Conservation (phyloP, 164 flowering plant species). For the Vitis labrusca region DNA sequence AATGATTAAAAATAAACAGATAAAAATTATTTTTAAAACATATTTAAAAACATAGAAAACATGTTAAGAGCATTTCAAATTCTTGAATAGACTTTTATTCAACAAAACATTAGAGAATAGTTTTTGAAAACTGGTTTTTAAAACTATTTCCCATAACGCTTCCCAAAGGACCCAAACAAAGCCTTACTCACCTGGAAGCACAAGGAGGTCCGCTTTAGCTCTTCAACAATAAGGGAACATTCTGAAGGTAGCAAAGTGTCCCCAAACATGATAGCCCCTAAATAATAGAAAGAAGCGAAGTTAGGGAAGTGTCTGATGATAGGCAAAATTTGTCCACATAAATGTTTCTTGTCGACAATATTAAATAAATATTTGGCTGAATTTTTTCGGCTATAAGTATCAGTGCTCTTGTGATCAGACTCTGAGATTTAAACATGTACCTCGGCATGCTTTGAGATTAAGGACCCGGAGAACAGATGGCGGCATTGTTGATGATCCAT, state of each 20-base stretch:
- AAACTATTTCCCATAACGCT: too few species aligned
- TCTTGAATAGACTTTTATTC: background rate
- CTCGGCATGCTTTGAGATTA: slow-evolving; percentile 93
- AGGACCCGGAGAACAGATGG: slow-evolving; percentile 83
- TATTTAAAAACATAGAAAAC: too few species aligned
- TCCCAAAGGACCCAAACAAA: too few species aligned
- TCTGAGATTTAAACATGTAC: slow-evolving; percentile 32
- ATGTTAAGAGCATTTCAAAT: background rate
- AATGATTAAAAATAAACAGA: too few species aligned
- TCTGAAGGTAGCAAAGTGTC: slow-evolving; percentile 91
- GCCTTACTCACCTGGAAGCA: slow-evolving; percentile 77
- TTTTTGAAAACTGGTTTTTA: too few species aligned
- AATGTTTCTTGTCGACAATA: background rate
- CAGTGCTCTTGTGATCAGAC: too few species aligned
- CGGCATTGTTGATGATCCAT: slow-evolving; percentile 88
- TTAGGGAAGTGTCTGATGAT: background rate
- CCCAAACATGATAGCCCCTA: slow-evolving; percentile 99
- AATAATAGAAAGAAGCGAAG: slow-evolving; percentile 7
- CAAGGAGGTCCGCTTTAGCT: slow-evolving; percentile 76
- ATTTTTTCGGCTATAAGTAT: too few species aligned
- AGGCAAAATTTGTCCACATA: background rate
- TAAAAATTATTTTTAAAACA: too few species aligned
- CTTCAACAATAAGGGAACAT: slow-evolving; percentile 91
- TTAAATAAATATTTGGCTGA: background rate
- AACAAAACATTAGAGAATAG: too few species aligned